Evolutionary conservation across 2,329 filamentous ascomycete genomes (phyloP).

Genomic region (Penicillium polonicum): DNA sequence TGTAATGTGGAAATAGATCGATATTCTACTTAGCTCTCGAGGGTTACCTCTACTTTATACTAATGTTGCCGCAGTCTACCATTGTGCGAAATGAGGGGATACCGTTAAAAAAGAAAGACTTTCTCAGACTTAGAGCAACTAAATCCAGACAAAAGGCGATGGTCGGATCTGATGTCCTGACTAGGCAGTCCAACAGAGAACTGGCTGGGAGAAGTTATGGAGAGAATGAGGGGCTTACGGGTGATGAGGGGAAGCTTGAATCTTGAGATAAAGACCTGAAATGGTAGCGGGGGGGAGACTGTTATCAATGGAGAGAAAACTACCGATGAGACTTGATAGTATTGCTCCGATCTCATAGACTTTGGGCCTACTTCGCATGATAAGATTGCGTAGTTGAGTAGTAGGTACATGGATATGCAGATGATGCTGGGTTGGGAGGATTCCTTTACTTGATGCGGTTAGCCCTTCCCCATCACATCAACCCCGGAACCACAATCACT

Average conservation of each 20-base stretch:
- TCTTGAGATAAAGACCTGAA: not conserved
- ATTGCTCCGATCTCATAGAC: not conserved
- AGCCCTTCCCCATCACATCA: slow-evolving; percentile 4
- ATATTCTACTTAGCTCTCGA: not conserved
- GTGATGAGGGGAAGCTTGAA: slow-evolving; percentile 15
- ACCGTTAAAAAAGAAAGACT: not conserved
- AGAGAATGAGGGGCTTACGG: not conserved
- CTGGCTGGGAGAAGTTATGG: not conserved
- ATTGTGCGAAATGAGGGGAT: slow-evolving; percentile 12
- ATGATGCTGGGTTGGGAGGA: not conserved
- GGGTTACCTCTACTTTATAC: slow-evolving; percentile 4
- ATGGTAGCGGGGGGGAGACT: not conserved
- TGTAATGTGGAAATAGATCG: not conserved
- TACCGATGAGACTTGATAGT: not conserved
- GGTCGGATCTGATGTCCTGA: slow-evolving; percentile 16
- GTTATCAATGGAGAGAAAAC: not conserved
- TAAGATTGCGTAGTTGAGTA: not conserved
- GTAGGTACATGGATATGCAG: not conserved
- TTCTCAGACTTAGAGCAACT: not conserved
- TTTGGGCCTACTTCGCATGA: not conserved
- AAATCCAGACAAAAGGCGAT: not conserved
- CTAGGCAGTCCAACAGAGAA: slow-evolving; percentile 13
- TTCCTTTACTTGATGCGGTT: slow-evolving; percentile 15
- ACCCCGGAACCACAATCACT: not conserved
- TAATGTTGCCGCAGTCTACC: not conserved